Conservation (phyloP, 495 filamentous ascomycete species). For the Penicillium taxi region DNA sequence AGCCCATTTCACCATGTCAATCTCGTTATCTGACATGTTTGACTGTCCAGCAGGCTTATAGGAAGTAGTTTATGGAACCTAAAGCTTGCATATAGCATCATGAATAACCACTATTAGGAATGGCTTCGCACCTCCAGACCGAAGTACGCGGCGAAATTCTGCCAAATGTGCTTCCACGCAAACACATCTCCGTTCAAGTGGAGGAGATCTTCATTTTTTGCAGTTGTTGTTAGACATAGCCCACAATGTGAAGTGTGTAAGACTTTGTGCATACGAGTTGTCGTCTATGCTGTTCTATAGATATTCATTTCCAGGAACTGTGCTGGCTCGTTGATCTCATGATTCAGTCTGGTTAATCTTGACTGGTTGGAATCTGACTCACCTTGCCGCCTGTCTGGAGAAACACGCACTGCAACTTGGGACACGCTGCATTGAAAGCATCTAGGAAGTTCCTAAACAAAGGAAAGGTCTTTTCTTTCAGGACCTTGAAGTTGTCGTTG, state of each 20-base stretch:
- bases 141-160: constrained; percentile 17
- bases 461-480: constrained; percentile 15
- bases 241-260: constrained; percentile 19
- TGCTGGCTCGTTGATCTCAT: constrained; percentile 14
- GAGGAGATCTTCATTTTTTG: constrained; percentile 24
- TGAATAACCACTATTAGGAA: too few species aligned
- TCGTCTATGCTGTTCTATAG: constrained; percentile 22
- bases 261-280: constrained; percentile 17
- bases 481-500: constrained; percentile 19
- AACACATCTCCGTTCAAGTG: constrained; percentile 24
- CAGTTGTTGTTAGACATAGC: constrained; percentile 10
- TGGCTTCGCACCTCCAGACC: constrained; percentile 10
- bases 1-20: constrained; percentile 23
- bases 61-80: constrained; percentile 13
- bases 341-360: constrained; percentile 19
- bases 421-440: constrained; percentile 13
- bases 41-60: constrained; percentile 12
- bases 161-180: constrained; percentile 22
- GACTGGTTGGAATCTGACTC: constrained; percentile 23
- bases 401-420: constrained; percentile 11
- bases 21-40: constrained; percentile 10
- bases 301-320: constrained; percentile 17
- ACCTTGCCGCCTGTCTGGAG: constrained; percentile 25
- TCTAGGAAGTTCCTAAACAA: constrained; percentile 26
- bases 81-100: too few species aligned